These are phyloP conservation scores for Helminthosporium solani DNA, from an alignment of 2,329 filamentous ascomycete species.

Conservation along the genomic window DNA sequence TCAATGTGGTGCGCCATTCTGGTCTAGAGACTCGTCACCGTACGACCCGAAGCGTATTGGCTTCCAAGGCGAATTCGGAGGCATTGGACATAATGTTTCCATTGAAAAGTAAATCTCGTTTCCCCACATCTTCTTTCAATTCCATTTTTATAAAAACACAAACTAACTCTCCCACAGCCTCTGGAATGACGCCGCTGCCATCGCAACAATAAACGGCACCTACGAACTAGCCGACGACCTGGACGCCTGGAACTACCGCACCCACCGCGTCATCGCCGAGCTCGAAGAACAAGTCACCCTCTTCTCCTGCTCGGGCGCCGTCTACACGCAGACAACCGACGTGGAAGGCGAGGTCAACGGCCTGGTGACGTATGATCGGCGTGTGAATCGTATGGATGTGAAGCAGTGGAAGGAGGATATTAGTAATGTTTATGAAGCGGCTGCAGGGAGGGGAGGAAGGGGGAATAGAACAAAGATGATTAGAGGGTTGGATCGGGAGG, in stretches of 20 bases:
- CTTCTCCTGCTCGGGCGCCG: constrained; percentile 65
- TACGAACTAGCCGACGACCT: constrained; percentile 65
- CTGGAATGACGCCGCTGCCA: constrained; percentile 63
- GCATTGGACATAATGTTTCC: constrained; percentile 65
- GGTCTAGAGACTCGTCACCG: constrained; percentile 57
- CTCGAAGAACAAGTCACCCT: constrained; percentile 52
- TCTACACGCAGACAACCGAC: constrained; percentile 74
- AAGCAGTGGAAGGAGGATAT: constrained; percentile 63
- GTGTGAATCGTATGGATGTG: constrained; percentile 58
- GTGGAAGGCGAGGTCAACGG: constrained; percentile 76
- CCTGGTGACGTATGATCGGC: constrained; percentile 67
- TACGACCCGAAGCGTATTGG: constrained; percentile 60
- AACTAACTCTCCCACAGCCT: constrained; percentile 46
- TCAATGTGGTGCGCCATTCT: constrained; percentile 70
- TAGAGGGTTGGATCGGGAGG: too few relatives aligned
- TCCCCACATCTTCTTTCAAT: background rate
- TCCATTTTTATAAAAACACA: background rate
- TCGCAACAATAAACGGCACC: constrained; percentile 63
- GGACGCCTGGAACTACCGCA: constrained; percentile 66
- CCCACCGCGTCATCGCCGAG: constrained; percentile 53
- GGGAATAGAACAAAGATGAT: too few relatives aligned
- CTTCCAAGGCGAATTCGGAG: constrained; percentile 71
- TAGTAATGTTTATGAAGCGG: constrained; percentile 57
- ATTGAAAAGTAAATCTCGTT: constrained; percentile 55
- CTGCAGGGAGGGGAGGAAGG: background rate